Evolutionary conservation across 805 yeast species (phyloP), one percentile per base, ranked within the genome.

Genomic region (Tetrapisispora fleetii): DNA sequence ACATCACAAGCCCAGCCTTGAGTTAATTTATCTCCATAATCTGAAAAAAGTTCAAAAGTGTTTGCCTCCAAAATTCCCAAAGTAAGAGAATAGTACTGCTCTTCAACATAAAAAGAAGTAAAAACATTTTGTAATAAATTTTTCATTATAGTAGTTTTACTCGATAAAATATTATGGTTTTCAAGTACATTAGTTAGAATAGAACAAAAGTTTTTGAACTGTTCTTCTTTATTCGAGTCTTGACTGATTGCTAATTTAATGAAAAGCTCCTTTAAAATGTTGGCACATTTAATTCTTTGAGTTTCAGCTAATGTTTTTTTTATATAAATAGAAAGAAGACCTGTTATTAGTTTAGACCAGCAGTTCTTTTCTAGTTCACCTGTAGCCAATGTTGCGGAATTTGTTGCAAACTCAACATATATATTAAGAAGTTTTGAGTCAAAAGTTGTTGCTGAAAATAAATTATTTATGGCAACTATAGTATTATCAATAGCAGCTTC

Each of bases 1-100:
- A 69, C 68, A 27, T 66, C 67, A 2, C 75, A 71, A 0, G 81
- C 70, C 88, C 95, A 83, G 0, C 96, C 97, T 36, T 67, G 63
- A 0, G 70, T 54, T 21, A 75, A 68, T 33, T 71, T 68, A 2
- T 56, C 51, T 13, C 75, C 69, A 11, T 83, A 66, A 2, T 57
- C 53, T 13, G 69, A 59, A 59, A 81, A 65, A 50, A 75, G 73
- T 19, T 66, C 66, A 54, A 68, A 74, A 1, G 83, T 78, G 28
- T 80, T 83, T 21, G 68, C 72, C 52, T 83, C 80, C 6, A 85
- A 60, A 46, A 86, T 69, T 33, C 68, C 68, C 39, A 81, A 67
- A 10, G 82, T 72, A 7, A 79, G 67, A 16, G 65, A 61, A 18
- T 80, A 67, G 50, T 83, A 74, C 37, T 74, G 74, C 50, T 73